Evolutionary conservation across 805 yeast genomes (phyloP).

Genomic region (Teunomyces stri): DNA sequence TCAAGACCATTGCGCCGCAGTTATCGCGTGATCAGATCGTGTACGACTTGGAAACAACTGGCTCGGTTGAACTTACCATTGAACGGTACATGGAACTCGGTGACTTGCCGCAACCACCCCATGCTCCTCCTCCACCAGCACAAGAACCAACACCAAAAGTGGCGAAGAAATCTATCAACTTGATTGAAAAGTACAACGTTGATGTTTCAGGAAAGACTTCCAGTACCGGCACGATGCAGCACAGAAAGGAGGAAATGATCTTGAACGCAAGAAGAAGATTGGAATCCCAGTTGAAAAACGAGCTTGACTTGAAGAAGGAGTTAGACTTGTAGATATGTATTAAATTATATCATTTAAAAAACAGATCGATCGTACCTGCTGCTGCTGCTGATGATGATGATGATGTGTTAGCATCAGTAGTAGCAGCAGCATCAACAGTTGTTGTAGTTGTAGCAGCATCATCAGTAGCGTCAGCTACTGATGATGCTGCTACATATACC

Average conservation of each 20-base stretch:
- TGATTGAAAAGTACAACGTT: slow-evolving; percentile 45
- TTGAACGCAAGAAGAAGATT: slow-evolving; percentile 47
- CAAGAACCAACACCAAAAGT: slow-evolving; percentile 4
- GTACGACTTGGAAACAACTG: slow-evolving; percentile 69
- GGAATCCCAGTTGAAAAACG: slow-evolving; percentile 34
- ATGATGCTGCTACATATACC: slow-evolving; percentile 12
- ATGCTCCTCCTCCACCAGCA: slow-evolving; percentile 12
- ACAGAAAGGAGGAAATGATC: slow-evolving; percentile 40
- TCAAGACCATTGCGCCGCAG: slow-evolving; percentile 77
- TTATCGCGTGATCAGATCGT: slow-evolving; percentile 68
- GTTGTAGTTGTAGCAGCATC: background rate
- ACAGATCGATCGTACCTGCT: too few relatives aligned
- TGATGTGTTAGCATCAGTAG: background rate
- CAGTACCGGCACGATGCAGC: slow-evolving; percentile 8
- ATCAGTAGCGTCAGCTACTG: background rate
- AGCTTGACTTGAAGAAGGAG: slow-evolving; percentile 11
- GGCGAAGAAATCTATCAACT: slow-evolving; percentile 10
- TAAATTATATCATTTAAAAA: background rate
- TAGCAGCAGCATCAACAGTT: background rate
- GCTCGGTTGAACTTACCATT: slow-evolving; percentile 78
- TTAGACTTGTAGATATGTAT: background rate
- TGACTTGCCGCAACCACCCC: slow-evolving; percentile 57
- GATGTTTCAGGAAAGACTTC: slow-evolving; percentile 17
- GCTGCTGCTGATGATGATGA: too few relatives aligned
- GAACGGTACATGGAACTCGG: slow-evolving; percentile 65